Evolutionary conservation across 495 filamentous ascomycete genomes (phyloP), one percentile per base, ranked within the genome.

Genomic region (Aspergillus carlsbadensis): DNA sequence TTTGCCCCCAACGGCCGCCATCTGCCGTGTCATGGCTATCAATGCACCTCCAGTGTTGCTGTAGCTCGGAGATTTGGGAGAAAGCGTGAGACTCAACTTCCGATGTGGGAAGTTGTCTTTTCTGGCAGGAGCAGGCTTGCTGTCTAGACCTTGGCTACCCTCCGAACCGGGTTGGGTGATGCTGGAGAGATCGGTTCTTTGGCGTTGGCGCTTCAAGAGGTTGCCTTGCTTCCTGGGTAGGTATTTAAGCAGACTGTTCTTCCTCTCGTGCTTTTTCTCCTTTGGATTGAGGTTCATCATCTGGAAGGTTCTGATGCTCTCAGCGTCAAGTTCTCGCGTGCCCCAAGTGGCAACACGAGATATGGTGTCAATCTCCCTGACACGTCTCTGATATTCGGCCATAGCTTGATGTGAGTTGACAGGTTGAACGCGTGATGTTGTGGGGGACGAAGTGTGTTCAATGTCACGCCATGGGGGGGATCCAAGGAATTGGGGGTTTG

Each of bases 321-420:
- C 81, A 45, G 83, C 70, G 47, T 90, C 88, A 20, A 82, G 70
- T 22, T 83, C 79, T 14, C 84, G 78, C 8, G 86, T 88, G 10
- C 87, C 87, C 85, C 87, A 89, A 2, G 89, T 92, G 20, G 88
- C 88, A 21, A 81, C 78, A 40, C 86, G 78, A 5, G 89, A 91
- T 29, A 68, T 58, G 10, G 71, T 77, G 39, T 82, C 79, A 26
- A 76, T 52, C 36, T 81, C 76, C 21, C 47, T 64, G 5, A 74
- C 74, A 8, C 72, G 75, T 54, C 64, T 70, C 21, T 78, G 61
- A 31, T 67, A 82, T 15, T 70, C 66, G 40, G 68, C 58, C 60
- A 81, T 82, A 20, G 79, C 79, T 43, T 71, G 71, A 40, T 64
- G 70, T 0, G 79, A 79, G 17, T 66, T 78, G 13, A 54, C 53